Evolutionary conservation across 169 alveolate species (phyloP), one percentile per base, ranked within the genome.

Genomic region (Plasmodium cynomolgi): DNA sequence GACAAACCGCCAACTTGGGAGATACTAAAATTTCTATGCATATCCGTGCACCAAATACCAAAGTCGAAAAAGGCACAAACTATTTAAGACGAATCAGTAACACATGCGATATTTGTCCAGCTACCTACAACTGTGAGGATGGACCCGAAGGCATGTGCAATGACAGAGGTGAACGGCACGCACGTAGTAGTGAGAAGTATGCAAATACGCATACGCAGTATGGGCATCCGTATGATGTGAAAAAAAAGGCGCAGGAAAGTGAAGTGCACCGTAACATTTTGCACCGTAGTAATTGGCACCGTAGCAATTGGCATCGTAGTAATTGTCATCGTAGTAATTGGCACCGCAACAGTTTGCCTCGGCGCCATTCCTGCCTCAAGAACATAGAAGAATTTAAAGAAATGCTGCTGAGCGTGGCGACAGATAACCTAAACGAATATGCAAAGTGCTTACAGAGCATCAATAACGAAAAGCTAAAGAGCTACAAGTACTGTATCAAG

Each of bases 371-470:
- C 4, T 50, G 47, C 81, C 71, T 88, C 20, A 79, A 88, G 68
- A 56, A 71, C 82, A 23, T 88, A 88, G 83, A 88, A 88, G 54
- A 73, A 8, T 88, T 79, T 80, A 88, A 88, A 88, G 94, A 88
- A 47, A 54, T 88, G 54, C 34, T 88, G 81, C 58, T 79, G 39
- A 88, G 47, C 82, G 75, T 80, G 71, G 54, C 90, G n/a, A 80
- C 44, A 58, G 88, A 88, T 58, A 88, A 80, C 72, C 81, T 88
- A 88, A 88, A 88, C 72, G 94, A 88, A 62, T 88, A 88, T 88
- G 34, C 82, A 58, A 77, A 88, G 44, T 88, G 94, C 54, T 33
- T 88, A 68, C 88, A 88, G 68, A 88, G 75, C 73, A 88, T 88
- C 71, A 88, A 88, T 58, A 47, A 80, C 50, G 50, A 88, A 80